Conservation (phyloP, 495 filamentous ascomycete species). For the Penicillium egyptiacum region DNA sequence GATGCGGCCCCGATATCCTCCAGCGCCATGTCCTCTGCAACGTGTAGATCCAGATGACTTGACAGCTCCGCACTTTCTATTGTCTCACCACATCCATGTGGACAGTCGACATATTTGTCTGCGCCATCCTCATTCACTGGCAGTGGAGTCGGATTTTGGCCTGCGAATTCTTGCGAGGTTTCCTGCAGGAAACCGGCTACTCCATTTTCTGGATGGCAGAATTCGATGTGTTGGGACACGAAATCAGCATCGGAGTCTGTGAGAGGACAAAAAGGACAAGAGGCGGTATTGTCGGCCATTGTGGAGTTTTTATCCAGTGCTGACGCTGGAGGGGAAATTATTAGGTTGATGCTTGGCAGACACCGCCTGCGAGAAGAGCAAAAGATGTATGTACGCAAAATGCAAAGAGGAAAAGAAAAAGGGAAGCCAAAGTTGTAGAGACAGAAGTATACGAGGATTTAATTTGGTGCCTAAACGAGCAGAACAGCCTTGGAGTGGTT, state of each 20-base stretch:
- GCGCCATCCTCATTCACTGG: slow-evolving; percentile 32
- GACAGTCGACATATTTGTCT: slow-evolving; percentile 61
- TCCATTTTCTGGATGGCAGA: slow-evolving; percentile 51
- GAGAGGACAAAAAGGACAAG: slow-evolving; percentile 59
- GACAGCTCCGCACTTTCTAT: slow-evolving; percentile 61
- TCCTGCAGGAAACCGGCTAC: slow-evolving; percentile 6
- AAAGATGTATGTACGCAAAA: neutral
- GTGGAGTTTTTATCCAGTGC: slow-evolving; percentile 5
- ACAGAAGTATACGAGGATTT: neutral
- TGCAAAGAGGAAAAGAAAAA: neutral
- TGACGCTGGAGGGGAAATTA: neutral
- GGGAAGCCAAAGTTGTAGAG: neutral
- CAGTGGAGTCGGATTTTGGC: slow-evolving; percentile 1
- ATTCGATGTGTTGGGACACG: slow-evolving; percentile 57
- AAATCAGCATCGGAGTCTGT: slow-evolving; percentile 48
- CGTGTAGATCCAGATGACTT: slow-evolving; percentile 73
- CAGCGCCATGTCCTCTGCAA: slow-evolving; percentile 54
- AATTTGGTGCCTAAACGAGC: slow-evolving; percentile 5
- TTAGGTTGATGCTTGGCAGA: neutral
- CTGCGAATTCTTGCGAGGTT: neutral
- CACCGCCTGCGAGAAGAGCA: neutral
- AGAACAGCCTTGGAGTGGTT: neutral
- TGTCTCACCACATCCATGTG: slow-evolving; percentile 70
- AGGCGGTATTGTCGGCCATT: slow-evolving; percentile 29
- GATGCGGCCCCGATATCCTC: slow-evolving; percentile 37